Conservation (phyloP, 176 grass and related monocot species). For the Rhynchospora breviuscula region DNA sequence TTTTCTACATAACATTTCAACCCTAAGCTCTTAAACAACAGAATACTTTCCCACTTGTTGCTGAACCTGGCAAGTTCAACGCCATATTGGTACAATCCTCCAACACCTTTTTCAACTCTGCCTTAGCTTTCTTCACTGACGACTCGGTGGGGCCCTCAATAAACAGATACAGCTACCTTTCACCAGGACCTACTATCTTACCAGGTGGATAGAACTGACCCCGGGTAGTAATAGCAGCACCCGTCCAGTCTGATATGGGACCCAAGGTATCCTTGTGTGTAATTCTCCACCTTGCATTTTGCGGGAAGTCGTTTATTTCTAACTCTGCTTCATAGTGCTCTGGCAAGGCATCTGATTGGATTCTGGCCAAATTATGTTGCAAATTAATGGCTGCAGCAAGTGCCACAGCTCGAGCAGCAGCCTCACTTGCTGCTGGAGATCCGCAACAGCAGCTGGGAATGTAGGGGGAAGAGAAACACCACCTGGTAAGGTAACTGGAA, state of each 20-base stretch:
- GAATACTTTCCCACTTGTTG: constrained; percentile 82
- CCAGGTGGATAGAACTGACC: constrained; percentile 77
- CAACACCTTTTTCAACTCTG: constrained; percentile 86
- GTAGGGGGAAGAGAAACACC: constrained; percentile 25
- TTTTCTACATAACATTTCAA: constrained; percentile 1
- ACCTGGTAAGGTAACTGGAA: constrained; percentile 43
- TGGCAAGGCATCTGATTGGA: constrained; percentile 85
- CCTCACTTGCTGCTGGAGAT: constrained; percentile 42
- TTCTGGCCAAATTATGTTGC: constrained; percentile 75
- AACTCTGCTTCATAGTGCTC: constrained; percentile 96
- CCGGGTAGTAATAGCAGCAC: constrained; percentile 80
- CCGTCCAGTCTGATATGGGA: constrained; percentile 89
- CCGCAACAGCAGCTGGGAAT: constrained; percentile 3
- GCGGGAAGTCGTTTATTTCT: constrained; percentile 94
- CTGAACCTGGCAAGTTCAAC: constrained; percentile 75
- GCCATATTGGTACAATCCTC: constrained; percentile 77
- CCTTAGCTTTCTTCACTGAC: constrained; percentile 89
- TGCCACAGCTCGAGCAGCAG: constrained; percentile 61
- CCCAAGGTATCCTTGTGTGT: constrained; percentile 92
- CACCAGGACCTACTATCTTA: constrained; percentile 69
- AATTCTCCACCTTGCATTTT: constrained; percentile 90
- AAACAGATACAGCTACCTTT: constrained; percentile 83
- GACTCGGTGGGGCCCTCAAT: constrained; percentile 81
- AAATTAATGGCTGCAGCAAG: constrained; percentile 85
- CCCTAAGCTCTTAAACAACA: constrained; percentile 56